Conservation (phyloP, 2,329 filamentous ascomycete species). For the Verticillium nonalfalfae region DNA sequence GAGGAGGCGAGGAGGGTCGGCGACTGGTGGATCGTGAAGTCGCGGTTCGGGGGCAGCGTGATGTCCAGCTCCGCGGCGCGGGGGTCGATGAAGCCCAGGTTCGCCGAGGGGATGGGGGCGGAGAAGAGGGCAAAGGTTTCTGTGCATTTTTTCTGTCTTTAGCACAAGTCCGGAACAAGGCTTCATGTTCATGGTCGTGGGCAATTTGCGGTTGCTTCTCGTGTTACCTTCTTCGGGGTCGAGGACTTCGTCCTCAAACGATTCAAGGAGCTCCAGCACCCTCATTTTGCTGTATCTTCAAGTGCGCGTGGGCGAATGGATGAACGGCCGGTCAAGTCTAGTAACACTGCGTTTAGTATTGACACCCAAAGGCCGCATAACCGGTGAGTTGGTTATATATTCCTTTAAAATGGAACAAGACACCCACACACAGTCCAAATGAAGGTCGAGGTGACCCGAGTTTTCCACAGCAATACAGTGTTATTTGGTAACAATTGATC, state of each 20-base stretch:
- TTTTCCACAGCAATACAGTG: not conserved
- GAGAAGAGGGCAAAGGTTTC: slow-evolving; percentile 88
- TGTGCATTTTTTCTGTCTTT: slow-evolving; percentile 26
- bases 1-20: slow-evolving; percentile 74
- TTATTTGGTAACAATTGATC: not conserved
- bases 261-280: slow-evolving; percentile 15
- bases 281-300: not conserved
- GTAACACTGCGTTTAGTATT: too few species aligned
- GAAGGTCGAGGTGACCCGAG: not conserved
- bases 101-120: slow-evolving; percentile 63
- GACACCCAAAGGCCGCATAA: too few species aligned
- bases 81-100: slow-evolving; percentile 81
- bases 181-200: not conserved
- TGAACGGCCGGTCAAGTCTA: not conserved
- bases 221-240: slow-evolving; percentile 42
- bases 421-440: too few species aligned
- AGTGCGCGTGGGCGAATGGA: not conserved
- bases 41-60: slow-evolving; percentile 28
- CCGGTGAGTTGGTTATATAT: too few species aligned
- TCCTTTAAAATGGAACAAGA: too few species aligned
- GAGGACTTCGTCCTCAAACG: slow-evolving; percentile 35
- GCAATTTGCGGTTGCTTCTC: not conserved
- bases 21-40: slow-evolving; percentile 76
- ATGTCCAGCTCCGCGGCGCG: slow-evolving; percentile 60
- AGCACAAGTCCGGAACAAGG: not conserved